These are phyloP conservation scores for Furcasterigmium sp. DNA, from an alignment of 2,329 filamentous ascomycete species.

Conservation along the genomic window DNA sequence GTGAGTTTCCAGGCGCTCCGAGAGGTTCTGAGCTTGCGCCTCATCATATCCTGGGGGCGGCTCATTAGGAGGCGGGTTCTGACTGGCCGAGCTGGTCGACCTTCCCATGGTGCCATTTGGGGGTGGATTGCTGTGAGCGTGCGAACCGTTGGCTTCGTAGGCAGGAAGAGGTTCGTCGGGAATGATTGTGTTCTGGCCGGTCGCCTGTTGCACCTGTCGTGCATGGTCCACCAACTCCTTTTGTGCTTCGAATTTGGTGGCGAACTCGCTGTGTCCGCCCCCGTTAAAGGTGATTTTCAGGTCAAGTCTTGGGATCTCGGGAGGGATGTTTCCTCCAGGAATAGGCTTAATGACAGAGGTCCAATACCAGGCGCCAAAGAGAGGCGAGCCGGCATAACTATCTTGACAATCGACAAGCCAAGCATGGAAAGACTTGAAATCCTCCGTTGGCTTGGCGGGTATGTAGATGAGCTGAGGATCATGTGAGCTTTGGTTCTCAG, in stretches of 20 bases:
- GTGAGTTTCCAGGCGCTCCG: slow-evolving; percentile 59
- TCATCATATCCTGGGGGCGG: slow-evolving; percentile 91
- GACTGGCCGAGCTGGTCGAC: slow-evolving; percentile 30
- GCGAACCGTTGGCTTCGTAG: slow-evolving; percentile 58
- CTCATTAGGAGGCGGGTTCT: slow-evolving; percentile 53
- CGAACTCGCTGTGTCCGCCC: slow-evolving; percentile 90
- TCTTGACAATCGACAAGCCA: slow-evolving; percentile 86
- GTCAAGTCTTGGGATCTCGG: slow-evolving; percentile 67
- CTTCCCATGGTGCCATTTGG: slow-evolving; percentile 22
- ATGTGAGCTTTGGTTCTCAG: neutral
- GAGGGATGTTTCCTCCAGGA: slow-evolving; percentile 74
- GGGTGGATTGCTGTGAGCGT: slow-evolving; percentile 21
- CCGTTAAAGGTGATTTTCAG: slow-evolving; percentile 88
- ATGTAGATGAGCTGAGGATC: slow-evolving; percentile 74
- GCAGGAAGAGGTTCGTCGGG: slow-evolving; percentile 84
- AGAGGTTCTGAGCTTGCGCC: slow-evolving; percentile 67
- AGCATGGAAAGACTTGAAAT: slow-evolving; percentile 82
- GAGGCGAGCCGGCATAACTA: slow-evolving; percentile 79
- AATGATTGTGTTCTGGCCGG: slow-evolving; percentile 58
- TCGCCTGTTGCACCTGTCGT: slow-evolving; percentile 67
- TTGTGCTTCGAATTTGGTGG: slow-evolving; percentile 74
- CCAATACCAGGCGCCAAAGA: slow-evolving; percentile 93
- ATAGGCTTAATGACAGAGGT: slow-evolving; percentile 75
- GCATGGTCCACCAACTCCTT: slow-evolving; percentile 80
- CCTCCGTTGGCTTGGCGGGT: slow-evolving; percentile 60